Evolutionary conservation across 495 filamentous ascomycete genomes (phyloP), one percentile per base, ranked within the genome.

Genomic region (Xylaria palmicola): DNA sequence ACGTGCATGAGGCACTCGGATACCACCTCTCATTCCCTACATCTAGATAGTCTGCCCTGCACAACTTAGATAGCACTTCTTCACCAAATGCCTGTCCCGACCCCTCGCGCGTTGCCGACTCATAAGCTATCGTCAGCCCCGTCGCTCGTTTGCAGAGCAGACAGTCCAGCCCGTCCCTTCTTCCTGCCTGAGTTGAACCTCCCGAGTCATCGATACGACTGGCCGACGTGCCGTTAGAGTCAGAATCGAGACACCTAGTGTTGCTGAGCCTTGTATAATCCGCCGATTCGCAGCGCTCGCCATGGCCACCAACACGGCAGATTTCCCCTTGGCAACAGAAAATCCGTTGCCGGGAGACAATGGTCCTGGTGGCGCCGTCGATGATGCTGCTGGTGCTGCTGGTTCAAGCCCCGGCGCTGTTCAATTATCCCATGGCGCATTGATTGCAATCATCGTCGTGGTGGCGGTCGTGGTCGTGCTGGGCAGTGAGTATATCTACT

Each of bases 361-460:
- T 41, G 60, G 56, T 13, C 60, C 69, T 10, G 60, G 59, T 41
- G 72, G 67, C 19, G 66, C 60, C 19, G 67, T 68, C 30, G 80
- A 80, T 54, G 72, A 65, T 51, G 65, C 71, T 54, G 86, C 81
- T 15, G 86, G 86, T 27, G 85, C 85, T 13, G 72, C 78, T 27
- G 86, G 86, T 19, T 60, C 64, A 20, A 75, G 75, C 47, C 72
- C 74, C n/a, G 78, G 81, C 13, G 77, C 75, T 15, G 74, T 84
- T 62, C 71, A 70, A 26, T 65, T 89, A 32, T 86, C 85, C 7
- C 79, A 75, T 44, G 85, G 85, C 12, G 85, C 77, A 1, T 72
- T 89, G 56, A 77, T 84, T 41, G 86, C 85, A 17, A 86, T 89
- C 60, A 83, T 87, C 53, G 77, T 86, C 1, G 81, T 87, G 2